Evolutionary conservation across 176 grass and related monocot genomes (phyloP).

Genomic region (Carex littledalei): DNA sequence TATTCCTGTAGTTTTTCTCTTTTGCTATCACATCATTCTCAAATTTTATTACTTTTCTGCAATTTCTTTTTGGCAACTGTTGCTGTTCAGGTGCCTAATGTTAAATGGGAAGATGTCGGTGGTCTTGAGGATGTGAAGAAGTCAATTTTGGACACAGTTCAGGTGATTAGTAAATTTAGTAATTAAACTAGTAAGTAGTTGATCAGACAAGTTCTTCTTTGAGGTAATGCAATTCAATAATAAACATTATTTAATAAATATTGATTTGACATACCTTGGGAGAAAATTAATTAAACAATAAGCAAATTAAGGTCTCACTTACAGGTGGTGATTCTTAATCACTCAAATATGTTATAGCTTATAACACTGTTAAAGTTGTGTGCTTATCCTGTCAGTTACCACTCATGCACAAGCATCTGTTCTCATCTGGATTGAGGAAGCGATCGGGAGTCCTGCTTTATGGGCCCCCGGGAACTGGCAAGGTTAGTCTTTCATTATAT

Average conservation of each 20-base stretch:
- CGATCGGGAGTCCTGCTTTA: slow-evolving; percentile 78
- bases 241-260: not conserved
- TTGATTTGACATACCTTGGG: not conserved
- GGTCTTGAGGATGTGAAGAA: slow-evolving; percentile 99
- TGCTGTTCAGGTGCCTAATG: slow-evolving; percentile 78
- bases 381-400: slow-evolving; percentile 55
- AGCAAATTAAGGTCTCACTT: not conserved
- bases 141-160: slow-evolving; percentile 92
- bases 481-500: slow-evolving; percentile 44
- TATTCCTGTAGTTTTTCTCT: not conserved
- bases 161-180: slow-evolving; percentile 37
- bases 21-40: slow-evolving; percentile 19
- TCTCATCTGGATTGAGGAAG: slow-evolving; percentile 86
- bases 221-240: not conserved
- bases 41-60: slow-evolving; percentile 3
- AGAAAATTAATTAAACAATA: not conserved
- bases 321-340: not conserved
- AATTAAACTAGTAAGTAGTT: not conserved
- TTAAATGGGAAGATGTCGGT: slow-evolving; percentile 98
- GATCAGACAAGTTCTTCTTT: not conserved
- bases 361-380: not conserved
- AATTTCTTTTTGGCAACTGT: not conserved
- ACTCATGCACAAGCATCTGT: slow-evolving; percentile 89
- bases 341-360: not conserved
- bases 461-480: slow-evolving; percentile 92